These are phyloP conservation scores for Phytopythium boreale DNA, from an alignment of 352 stramenopile species.

Conservation along the genomic window DNA sequence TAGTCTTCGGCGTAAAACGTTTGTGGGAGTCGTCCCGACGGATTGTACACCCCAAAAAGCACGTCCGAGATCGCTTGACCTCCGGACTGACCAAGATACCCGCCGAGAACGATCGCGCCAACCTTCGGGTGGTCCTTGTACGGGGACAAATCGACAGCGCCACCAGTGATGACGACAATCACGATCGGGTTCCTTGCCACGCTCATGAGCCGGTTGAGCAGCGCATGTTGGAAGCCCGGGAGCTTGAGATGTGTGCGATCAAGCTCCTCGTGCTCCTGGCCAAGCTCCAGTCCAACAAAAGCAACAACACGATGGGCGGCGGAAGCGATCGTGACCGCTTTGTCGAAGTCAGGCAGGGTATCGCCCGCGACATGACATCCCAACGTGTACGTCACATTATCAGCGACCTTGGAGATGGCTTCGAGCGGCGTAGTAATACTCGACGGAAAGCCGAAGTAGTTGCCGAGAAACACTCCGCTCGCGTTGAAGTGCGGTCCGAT, in stretches of 20 bases:
- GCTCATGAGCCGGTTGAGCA: constrained; percentile 53
- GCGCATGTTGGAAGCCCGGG: constrained; percentile 54
- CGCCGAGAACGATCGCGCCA: constrained; percentile 61
- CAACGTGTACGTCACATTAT: constrained; percentile 33
- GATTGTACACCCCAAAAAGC: constrained; percentile 71
- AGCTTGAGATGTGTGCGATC: constrained; percentile 63
- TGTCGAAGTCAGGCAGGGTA: constrained; percentile 42
- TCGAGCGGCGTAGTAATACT: constrained; percentile 62
- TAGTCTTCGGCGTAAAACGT: constrained; percentile 69
- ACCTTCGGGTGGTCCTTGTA: constrained; percentile 63
- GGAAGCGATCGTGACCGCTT: constrained; percentile 34
- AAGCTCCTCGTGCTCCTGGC: constrained; percentile 62
- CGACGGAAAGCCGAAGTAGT: constrained; percentile 67
- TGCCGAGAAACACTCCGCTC: constrained; percentile 54
- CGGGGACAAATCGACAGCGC: constrained; percentile 62
- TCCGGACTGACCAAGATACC: constrained; percentile 65
- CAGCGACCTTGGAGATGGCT: constrained; percentile 27
- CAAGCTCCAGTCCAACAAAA: constrained; percentile 66
- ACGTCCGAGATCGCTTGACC: constrained; percentile 73
- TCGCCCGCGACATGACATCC: constrained; percentile 58
- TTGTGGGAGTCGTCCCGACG: constrained; percentile 59
- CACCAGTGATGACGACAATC: constrained; percentile 78
- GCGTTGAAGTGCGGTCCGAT: constrained; percentile 80
- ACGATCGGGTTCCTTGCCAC: constrained; percentile 52
- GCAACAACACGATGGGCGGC: constrained; percentile 45